A percentile compares a stretch with the other conserved stretches of the same genome.
phyloP scores from a whole-genome alignment of 805 yeast species.

The Saccharomycopsis fibuligera region DNA sequence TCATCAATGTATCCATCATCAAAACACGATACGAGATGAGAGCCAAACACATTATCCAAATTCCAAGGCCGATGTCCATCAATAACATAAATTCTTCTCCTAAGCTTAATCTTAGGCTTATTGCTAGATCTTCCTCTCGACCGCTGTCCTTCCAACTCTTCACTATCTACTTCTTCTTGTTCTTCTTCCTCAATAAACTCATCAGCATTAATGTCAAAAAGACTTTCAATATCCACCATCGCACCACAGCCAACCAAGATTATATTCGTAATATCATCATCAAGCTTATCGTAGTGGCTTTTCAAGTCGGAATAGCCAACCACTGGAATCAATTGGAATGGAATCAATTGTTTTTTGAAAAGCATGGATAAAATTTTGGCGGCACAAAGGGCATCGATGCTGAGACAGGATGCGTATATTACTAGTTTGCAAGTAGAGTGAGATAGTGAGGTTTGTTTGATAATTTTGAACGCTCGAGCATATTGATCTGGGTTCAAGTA shows the following conservation, averaged over 20 bases:
- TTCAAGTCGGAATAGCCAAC: conserved; percentile 83
- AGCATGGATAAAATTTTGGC: conserved; percentile 66
- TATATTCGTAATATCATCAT: conserved; percentile 68
- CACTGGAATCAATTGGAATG: conserved; percentile 85
- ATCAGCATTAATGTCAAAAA: conserved; percentile 56
- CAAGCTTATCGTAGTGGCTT: conserved; percentile 55
- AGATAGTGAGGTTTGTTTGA: conserved; percentile 66
- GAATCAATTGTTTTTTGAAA: conserved; percentile 75
- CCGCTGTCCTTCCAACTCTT: neutral
- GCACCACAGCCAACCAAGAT: conserved; percentile 91
- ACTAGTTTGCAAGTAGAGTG: conserved; percentile 91
- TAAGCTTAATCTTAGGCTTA: conserved; percentile 31
- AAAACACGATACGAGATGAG: conserved; percentile 67
- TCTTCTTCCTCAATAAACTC: conserved; percentile 36
- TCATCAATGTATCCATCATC: conserved; percentile 79
- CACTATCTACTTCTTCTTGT: too few relatives aligned
- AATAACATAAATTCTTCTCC: conserved; percentile 70
- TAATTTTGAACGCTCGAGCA: conserved; percentile 57
- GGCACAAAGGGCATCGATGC: conserved; percentile 88
- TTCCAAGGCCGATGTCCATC: conserved; percentile 98
- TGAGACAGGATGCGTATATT: conserved; percentile 82
- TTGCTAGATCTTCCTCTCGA: conserved; percentile 24
- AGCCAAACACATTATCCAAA: conserved; percentile 83
- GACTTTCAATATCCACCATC: conserved; percentile 74
- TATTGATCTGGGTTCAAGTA: conserved; percentile 67